Evolutionary conservation across 1,284 basidiomycete species (phyloP).

Genomic region (Pulveroboletus sp.): DNA sequence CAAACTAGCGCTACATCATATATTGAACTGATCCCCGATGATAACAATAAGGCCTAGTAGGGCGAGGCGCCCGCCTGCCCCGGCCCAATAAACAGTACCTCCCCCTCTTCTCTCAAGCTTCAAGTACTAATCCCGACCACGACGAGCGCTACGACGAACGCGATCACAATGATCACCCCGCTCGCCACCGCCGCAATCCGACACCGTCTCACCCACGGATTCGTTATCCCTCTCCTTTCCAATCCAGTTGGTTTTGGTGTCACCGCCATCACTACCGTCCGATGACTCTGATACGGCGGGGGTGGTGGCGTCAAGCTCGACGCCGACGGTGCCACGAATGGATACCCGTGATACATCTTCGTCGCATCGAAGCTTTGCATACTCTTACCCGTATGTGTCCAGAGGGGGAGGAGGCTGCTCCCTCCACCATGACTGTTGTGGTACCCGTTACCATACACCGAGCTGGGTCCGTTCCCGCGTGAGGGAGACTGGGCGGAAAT

Average conservation of each 20-base stretch:
- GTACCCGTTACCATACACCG: slow-evolving; percentile 7
- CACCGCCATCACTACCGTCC: slow-evolving; percentile 6
- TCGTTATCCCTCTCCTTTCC: slow-evolving; percentile 12
- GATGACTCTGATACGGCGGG: slow-evolving; percentile 19
- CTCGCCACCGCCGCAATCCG: slow-evolving; percentile 43
- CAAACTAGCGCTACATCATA: too few relatives aligned
- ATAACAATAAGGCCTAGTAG: too few relatives aligned
- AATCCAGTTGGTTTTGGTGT: slow-evolving; percentile 13
- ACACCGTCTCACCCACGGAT: slow-evolving; percentile 46
- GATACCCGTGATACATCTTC: slow-evolving; percentile 27
- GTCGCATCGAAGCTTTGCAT: slow-evolving; percentile 23
- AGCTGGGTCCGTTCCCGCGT: background rate
- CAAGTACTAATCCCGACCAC: slow-evolving; percentile 18
- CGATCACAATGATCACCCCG: slow-evolving; percentile 36
- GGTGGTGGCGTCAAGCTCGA: slow-evolving; percentile 25
- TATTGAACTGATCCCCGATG: too few relatives aligned
- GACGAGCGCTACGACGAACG: slow-evolving; percentile 38
- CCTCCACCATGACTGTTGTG: slow-evolving; percentile 20
- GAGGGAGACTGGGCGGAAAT: slow-evolving; percentile 27
- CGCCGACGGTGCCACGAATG: slow-evolving; percentile 32
- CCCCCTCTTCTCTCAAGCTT: background rate
- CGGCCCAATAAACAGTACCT: too few relatives aligned
- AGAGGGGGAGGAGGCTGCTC: slow-evolving; percentile 32
- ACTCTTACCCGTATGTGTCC: slow-evolving; percentile 28
- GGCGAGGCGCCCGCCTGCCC: too few relatives aligned